Evolutionary conservation across 2,329 filamentous ascomycete genomes (phyloP).

Genomic region (Colletotrichum higginsianum): DNA sequence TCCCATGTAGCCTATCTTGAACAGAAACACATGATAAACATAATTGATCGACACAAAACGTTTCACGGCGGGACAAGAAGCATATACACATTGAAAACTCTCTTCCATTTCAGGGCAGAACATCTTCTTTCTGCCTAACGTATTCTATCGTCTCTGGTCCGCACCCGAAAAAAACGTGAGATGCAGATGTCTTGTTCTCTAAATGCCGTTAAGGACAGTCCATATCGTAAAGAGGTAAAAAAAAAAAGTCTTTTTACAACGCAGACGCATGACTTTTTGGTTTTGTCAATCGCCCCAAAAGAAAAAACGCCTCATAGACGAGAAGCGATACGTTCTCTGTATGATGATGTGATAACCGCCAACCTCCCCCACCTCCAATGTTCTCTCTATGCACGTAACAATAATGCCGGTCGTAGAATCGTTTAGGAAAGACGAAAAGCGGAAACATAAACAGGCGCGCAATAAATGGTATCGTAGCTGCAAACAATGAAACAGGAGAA

Average conservation of each 20-base stretch:
- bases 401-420: conserved; percentile 31
- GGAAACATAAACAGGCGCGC: conserved; percentile 5
- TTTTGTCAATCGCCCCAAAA: conserved; percentile 11
- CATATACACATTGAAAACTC: neutral
- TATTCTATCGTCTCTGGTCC: conserved; percentile 5
- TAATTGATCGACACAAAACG: neutral
- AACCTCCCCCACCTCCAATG: neutral
- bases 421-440: neutral
- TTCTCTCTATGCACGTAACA: conserved; percentile 7
- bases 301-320: neutral
- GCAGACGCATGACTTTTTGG: conserved; percentile 7
- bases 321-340: neutral
- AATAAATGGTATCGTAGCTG: conserved; percentile 33
- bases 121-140: neutral
- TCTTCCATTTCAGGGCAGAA: neutral
- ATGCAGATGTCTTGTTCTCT: conserved; percentile 15
- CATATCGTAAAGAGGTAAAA: too few species aligned
- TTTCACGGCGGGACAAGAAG: neutral
- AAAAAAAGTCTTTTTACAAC: too few species aligned
- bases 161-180: neutral
- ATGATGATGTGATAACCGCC: neutral
- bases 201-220: conserved; percentile 29
- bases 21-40: too few species aligned
- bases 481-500: neutral
- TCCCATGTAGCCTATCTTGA: conserved; percentile 19